Base-by-base conservation (phyloP, 192 early-diverging fungal genomes). In the Entrophospora sp. region DNA sequence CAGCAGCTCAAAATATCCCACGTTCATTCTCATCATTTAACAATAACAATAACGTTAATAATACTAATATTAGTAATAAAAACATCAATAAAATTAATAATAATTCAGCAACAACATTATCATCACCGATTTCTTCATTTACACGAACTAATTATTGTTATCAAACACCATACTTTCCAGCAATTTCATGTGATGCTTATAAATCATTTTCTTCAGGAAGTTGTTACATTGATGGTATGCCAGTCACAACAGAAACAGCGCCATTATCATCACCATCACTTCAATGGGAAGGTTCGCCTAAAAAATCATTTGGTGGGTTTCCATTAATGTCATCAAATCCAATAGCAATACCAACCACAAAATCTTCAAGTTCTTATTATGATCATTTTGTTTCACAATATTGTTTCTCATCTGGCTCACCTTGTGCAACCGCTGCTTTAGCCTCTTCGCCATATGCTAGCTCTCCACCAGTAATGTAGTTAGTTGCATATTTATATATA, bases 331-430 rank as follows among this genome's bases (percentile, higher is more conserved):
- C 37, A 16, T 65, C 71, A 4, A 35, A 57, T 18, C 70, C 75
- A 32, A 73, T 77, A 31, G 58, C 75, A 5, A 77, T 77, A 36
- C 71, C 71, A 43, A 43, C 67, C 9, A 44, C 73, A 35, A 71
- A 63, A 0, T 74, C 75, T 28, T 83, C 81, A 5, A 61, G 72
- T 5, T 74, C 73, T 13, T 83, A 83, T 61, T 69, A 66, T 66
- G 79, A 78, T 49, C 61, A n/a, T n/a, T n/a, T 83, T 36, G 77
- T 83, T 14, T 75, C 79, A 37, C 76, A 76, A 65, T 83, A 83
- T 67, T 83, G 81, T 59, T 83, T 83, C 51, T 83, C 79, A 43
- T 51, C 66, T 51, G 71, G 75, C 2, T 74, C 72, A 42, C 75
- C 67, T n/a, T n/a, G n/a, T n/a, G n/a, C n/a, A n/a, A n/a, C n/a